A percentile compares a stretch with the other conserved stretches of the same genome.
Conservation (phyloP, 345 rosid species). For the Hypericum androsaemum region DNA sequence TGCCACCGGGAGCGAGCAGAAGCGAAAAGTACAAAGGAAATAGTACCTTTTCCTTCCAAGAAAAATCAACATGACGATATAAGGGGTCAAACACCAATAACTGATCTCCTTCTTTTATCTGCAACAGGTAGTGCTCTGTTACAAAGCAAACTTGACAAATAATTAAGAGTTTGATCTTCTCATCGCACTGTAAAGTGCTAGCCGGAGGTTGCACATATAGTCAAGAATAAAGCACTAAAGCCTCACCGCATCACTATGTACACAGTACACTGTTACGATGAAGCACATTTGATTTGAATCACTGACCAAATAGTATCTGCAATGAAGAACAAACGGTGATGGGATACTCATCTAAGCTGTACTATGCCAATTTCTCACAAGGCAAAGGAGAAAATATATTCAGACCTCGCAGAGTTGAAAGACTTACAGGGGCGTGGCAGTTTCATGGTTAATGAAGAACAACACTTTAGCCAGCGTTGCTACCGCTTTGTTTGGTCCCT, state of each 20-base stretch:
- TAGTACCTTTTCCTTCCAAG: slow-evolving; percentile 60
- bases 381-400: not conserved
- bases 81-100: slow-evolving; percentile 40
- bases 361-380: too few relatives aligned
- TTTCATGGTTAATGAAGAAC: slow-evolving; percentile 50
- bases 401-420: not conserved
- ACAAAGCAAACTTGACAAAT: not conserved
- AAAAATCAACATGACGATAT: slow-evolving; percentile 29
- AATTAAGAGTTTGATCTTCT: too few relatives aligned
- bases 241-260: slow-evolving; percentile 41
- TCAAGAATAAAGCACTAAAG: slow-evolving; percentile 8
- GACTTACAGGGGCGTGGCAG: slow-evolving; percentile 54
- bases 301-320: slow-evolving; percentile 57
- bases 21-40: not conserved
- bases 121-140: slow-evolving; percentile 14
- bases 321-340: not conserved
- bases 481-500: slow-evolving; percentile 53
- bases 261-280: slow-evolving; percentile 54
- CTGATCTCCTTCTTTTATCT: slow-evolving; percentile 69
- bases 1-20: not conserved
- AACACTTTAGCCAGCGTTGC: slow-evolving; percentile 53
- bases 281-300: slow-evolving; percentile 51
- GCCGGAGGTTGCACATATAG: not conserved
- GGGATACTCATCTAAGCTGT: not conserved
- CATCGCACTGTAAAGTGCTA: too few relatives aligned